Conservation (phyloP, 2,329 filamentous ascomycete species). For the Thermoascus crustaceus region DNA sequence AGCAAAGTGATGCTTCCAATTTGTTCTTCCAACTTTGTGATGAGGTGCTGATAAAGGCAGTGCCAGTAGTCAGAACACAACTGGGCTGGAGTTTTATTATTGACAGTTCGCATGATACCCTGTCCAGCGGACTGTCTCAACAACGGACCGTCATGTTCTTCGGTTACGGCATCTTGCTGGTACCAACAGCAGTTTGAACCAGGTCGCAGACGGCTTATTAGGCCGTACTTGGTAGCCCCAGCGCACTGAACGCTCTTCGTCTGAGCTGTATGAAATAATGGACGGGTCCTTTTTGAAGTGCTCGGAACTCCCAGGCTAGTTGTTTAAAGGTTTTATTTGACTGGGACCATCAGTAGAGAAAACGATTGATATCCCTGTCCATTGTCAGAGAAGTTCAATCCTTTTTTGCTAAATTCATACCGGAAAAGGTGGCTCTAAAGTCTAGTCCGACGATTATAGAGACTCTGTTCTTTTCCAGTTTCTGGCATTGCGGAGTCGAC, state of each 20-base stretch:
- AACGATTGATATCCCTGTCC: background rate
- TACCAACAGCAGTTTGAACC: background rate
- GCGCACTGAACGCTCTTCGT: background rate
- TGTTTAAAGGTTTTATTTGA: background rate
- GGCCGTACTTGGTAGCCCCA: background rate
- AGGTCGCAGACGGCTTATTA: background rate
- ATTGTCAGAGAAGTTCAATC: background rate
- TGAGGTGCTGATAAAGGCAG: constrained; percentile 2
- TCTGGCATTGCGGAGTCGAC: too few species aligned
- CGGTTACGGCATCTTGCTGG: background rate
- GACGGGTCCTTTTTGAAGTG: background rate
- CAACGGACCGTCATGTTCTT: background rate
- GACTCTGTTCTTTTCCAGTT: background rate
- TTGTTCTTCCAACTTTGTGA: background rate
- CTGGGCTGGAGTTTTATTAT: background rate
- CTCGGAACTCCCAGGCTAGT: background rate
- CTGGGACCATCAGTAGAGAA: background rate
- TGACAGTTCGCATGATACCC: background rate
- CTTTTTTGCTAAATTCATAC: background rate
- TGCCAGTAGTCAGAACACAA: constrained; percentile 2
- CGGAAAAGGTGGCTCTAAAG: constrained; percentile 8
- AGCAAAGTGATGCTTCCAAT: background rate
- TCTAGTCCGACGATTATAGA: constrained; percentile 4
- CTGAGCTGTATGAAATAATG: background rate
- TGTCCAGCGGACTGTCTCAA: background rate